A percentile compares a stretch with the other conserved stretches of the same genome.
These are phyloP conservation scores for Diphasiastrum complanatum DNA, from an alignment of 83 land plant species.

Conservation along the genomic window DNA sequence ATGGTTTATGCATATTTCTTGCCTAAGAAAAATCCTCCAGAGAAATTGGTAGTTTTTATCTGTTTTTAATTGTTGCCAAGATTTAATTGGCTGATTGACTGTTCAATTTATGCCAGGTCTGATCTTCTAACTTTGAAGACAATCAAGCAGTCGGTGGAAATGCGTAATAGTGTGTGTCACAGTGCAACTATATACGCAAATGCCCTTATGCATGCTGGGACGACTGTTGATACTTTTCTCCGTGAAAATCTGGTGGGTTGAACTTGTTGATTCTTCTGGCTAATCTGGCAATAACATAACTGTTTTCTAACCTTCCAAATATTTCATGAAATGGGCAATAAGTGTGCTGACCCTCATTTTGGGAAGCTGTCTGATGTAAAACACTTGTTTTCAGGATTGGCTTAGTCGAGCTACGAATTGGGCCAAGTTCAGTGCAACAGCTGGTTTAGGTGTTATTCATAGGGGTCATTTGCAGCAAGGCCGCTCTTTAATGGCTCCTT, in stretches of 20 bases:
- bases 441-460: conserved; percentile 95
- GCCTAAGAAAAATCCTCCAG: not conserved
- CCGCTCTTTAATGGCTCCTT: conserved; percentile 94
- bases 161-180: conserved; percentile 98
- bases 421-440: conserved; percentile 99
- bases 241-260: conserved; percentile 70
- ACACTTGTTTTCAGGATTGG: conserved; percentile 65
- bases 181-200: conserved; percentile 97
- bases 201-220: conserved; percentile 99
- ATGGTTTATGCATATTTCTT: not conserved
- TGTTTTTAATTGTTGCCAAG: not conserved
- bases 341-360: not conserved
- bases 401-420: conserved; percentile 93
- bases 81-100: not conserved
- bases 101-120: conserved; percentile 38
- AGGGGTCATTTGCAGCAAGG: conserved; percentile 97
- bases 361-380: not conserved
- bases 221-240: conserved; percentile 91
- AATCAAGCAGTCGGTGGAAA: conserved; percentile 94
- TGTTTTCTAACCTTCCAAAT: too few species aligned
- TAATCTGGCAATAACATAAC: too few species aligned
- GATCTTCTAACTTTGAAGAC: conserved; percentile 88
- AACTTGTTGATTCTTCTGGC: too few species aligned
- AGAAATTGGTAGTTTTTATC: not conserved
- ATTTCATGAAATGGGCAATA: too few species aligned